Evolutionary conservation across 1,139 yeast species (phyloP).

Genomic region (Entelexis sorbosivorans): DNA sequence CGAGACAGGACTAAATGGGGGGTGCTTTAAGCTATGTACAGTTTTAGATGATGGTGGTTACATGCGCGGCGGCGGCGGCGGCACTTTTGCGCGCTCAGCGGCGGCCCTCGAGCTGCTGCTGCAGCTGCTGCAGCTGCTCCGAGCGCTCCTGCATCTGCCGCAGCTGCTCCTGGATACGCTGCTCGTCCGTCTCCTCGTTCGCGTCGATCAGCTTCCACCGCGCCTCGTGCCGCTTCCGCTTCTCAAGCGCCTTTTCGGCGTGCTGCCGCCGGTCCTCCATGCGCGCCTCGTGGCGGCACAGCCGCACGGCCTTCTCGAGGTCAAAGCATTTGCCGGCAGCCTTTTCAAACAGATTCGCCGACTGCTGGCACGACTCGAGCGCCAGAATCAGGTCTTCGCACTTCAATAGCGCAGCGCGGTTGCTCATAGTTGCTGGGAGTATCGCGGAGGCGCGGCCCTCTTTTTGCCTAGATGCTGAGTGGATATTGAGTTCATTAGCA

Average conservation of each 20-base stretch:
- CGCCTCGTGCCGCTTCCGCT: constrained; percentile 44
- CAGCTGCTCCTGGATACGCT: constrained; percentile 14
- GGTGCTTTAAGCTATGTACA: constrained; percentile 1
- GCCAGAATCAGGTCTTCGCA: constrained; percentile 80
- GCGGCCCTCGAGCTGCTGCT: neutral
- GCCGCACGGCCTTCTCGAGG: constrained; percentile 64
- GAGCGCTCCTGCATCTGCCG: neutral
- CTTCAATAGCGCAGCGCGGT: constrained; percentile 30
- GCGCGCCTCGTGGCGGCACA: constrained; percentile 74
- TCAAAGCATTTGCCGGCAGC: constrained; percentile 81
- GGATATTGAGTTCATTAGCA: too few relatives aligned
- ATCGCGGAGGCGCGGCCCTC: neutral
- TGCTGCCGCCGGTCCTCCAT: constrained; percentile 54
- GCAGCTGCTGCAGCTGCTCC: constrained; percentile 1
- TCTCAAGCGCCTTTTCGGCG: constrained; percentile 46
- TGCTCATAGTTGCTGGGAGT: constrained; percentile 21
- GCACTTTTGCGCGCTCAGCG: neutral
- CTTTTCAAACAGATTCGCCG: constrained; percentile 52
- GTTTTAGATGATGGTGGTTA: neutral
- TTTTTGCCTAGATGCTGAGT: neutral
- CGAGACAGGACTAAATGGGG: constrained; percentile 69
- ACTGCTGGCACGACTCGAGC: constrained; percentile 73
- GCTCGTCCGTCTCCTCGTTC: constrained; percentile 38
- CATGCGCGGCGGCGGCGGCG: neutral
- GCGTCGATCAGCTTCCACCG: constrained; percentile 57